These are phyloP conservation scores for Elsinoe necatrix DNA, from an alignment of 2,329 filamentous ascomycete genomes.

Conservation along the genomic window DNA sequence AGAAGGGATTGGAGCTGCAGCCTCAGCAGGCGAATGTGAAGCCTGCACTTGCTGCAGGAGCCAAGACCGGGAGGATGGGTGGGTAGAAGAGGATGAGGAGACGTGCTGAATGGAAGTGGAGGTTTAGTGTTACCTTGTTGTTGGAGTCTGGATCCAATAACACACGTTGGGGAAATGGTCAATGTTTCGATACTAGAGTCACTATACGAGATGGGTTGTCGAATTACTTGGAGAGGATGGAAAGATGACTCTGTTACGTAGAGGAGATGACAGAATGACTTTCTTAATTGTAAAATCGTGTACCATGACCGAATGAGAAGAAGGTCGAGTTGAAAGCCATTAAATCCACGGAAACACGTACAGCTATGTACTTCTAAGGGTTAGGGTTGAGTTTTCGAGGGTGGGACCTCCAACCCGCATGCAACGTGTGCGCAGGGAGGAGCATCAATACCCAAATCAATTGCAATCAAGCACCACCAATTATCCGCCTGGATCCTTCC, in stretches of 20 bases:
- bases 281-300: too few relatives aligned
- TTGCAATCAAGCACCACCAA: neutral
- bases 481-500: neutral
- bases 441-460: neutral
- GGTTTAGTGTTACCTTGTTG: neutral
- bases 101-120: too few relatives aligned
- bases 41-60: neutral
- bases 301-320: too few relatives aligned
- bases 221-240: too few relatives aligned
- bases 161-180: too few relatives aligned
- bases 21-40: neutral
- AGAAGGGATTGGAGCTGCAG: neutral
- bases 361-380: neutral
- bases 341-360: too few relatives aligned
- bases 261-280: too few relatives aligned
- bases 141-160: too few relatives aligned
- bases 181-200: too few relatives aligned
- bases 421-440: slow-evolving; percentile 8
- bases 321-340: neutral
- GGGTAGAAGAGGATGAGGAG: neutral
- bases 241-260: too few relatives aligned
- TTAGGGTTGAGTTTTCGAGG: neutral
- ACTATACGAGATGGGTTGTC: too few relatives aligned
- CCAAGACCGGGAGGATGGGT: neutral
- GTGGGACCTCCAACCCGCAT: slow-evolving; percentile 1